Percentiles rank a stretch among this genome's conserved stretches.
These are phyloP conservation scores for Penicillium maclennaniae DNA, from an alignment of 495 filamentous ascomycete genomes.

Conservation along the genomic window DNA sequence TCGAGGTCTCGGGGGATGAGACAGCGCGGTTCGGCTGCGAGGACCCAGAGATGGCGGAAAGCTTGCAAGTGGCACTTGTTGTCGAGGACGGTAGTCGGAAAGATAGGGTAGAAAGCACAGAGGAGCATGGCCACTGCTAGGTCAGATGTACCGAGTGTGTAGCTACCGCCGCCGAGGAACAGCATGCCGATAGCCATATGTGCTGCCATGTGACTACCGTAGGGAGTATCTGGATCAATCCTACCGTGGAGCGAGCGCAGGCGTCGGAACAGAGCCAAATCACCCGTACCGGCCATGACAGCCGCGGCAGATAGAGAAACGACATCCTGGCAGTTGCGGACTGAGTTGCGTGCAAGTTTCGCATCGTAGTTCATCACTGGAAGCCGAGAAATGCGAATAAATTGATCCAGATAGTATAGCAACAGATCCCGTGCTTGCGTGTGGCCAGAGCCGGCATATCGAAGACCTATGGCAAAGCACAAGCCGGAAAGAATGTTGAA, in stretches of 20 bases:
- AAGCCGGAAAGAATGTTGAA: slow-evolving; percentile 89
- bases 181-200: slow-evolving; percentile 90
- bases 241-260: slow-evolving; percentile 84
- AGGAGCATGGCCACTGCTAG: slow-evolving; percentile 80
- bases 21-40: slow-evolving; percentile 87
- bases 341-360: slow-evolving; percentile 73
- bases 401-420: slow-evolving; percentile 78
- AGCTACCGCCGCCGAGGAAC: slow-evolving; percentile 86
- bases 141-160: slow-evolving; percentile 88
- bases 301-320: slow-evolving; percentile 75
- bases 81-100: slow-evolving; percentile 82
- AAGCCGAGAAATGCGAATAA: slow-evolving; percentile 72
- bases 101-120: slow-evolving; percentile 91
- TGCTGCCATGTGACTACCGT: slow-evolving; percentile 87
- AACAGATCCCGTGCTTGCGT: slow-evolving; percentile 71
- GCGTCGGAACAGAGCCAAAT: slow-evolving; percentile 82
- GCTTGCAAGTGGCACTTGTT: slow-evolving; percentile 94
- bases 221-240: slow-evolving; percentile 78
- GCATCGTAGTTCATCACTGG: slow-evolving; percentile 71
- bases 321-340: slow-evolving; percentile 84
- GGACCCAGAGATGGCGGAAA: slow-evolving; percentile 95
- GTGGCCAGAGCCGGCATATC: slow-evolving; percentile 81
- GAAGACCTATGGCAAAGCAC: slow-evolving; percentile 78
- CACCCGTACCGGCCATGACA: slow-evolving; percentile 94
- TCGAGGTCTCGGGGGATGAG: slow-evolving; percentile 80